These are phyloP conservation scores for Rhodamnia argentea DNA, from an alignment of 345 rosid genomes.

Conservation along the genomic window DNA sequence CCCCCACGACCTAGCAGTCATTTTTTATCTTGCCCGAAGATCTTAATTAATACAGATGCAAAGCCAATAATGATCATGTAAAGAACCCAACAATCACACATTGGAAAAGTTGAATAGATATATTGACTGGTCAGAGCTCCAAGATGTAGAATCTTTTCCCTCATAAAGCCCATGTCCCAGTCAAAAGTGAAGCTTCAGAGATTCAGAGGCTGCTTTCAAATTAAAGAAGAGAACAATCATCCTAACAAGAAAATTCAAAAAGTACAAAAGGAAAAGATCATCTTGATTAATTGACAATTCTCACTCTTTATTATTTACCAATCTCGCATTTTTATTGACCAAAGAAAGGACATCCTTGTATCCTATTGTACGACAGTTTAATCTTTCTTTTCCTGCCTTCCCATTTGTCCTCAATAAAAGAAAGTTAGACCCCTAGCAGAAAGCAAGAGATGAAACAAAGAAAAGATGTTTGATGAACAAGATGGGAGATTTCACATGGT, in stretches of 20 bases:
- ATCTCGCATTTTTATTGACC: not conserved
- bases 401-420: not conserved
- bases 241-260: not conserved
- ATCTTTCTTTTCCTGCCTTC: not conserved
- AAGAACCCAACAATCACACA: not conserved
- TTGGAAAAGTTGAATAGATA: not conserved
- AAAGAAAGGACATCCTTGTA: not conserved
- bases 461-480: not conserved
- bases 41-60: not conserved
- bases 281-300: not conserved
- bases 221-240: not conserved
- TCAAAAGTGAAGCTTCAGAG: not conserved
- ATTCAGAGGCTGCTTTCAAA: not conserved
- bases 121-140: not conserved
- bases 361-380: not conserved
- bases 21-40: not conserved
- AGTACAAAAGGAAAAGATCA: not conserved
- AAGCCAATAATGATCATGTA: not conserved
- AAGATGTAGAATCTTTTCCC: not conserved
- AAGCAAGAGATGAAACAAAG: not conserved
- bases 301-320: not conserved
- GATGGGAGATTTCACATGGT: not conserved
- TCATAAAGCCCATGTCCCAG: not conserved
- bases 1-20: not conserved
- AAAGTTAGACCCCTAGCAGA: not conserved